Evolutionary conservation across 2,329 filamentous ascomycete genomes (phyloP).

Genomic region (Chaetomium sp.): DNA sequence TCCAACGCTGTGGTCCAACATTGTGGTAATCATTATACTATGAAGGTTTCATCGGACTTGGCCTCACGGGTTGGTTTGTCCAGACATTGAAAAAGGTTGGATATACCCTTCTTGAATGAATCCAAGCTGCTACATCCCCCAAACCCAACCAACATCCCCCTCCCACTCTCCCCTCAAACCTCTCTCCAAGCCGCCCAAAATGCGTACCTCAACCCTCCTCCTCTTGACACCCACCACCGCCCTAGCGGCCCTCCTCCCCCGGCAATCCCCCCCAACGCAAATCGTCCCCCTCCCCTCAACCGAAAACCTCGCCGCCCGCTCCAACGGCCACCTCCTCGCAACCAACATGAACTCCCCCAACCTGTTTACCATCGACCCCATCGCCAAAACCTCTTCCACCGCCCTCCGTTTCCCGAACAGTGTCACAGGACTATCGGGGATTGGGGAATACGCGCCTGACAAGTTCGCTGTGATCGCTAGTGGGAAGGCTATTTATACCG

Average conservation of each 20-base stretch:
- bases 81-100: too few species aligned
- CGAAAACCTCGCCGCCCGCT: slow-evolving; percentile 28
- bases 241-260: slow-evolving; percentile 16
- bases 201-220: slow-evolving; percentile 8
- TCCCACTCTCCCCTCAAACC: background rate
- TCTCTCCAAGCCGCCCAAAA: background rate
- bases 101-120: too few species aligned
- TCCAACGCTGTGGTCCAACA: too few species aligned
- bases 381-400: slow-evolving; percentile 25
- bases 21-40: too few species aligned
- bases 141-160: too few species aligned
- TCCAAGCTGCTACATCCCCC: too few species aligned
- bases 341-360: slow-evolving; percentile 31
- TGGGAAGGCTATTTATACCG: slow-evolving; percentile 28
- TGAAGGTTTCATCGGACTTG: too few species aligned
- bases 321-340: slow-evolving; percentile 28
- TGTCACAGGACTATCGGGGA: slow-evolving; percentile 26
- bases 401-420: slow-evolving; percentile 24
- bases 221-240: slow-evolving; percentile 10
- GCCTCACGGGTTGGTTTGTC: too few species aligned
- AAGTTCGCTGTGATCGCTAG: slow-evolving; percentile 27
- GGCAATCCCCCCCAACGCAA: slow-evolving; percentile 23
- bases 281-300: slow-evolving; percentile 26
- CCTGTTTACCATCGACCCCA: slow-evolving; percentile 26
- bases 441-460: slow-evolving; percentile 28